phyloP scores from a whole-genome alignment of 106 monocot species.

The Allium cepa region DNA sequence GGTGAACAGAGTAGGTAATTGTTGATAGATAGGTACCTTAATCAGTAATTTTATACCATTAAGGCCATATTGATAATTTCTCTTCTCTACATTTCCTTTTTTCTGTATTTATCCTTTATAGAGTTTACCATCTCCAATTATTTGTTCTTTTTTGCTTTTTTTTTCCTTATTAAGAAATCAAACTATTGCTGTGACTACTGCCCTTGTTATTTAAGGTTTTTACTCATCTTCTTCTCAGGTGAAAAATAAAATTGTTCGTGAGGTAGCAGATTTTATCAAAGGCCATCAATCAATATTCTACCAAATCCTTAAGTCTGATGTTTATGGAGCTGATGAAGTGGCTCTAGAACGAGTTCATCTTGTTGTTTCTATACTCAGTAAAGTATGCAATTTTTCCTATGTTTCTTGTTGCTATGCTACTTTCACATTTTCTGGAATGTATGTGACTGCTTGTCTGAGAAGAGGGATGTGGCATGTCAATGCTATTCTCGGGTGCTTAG shows the following conservation, averaged over 20 bases:
- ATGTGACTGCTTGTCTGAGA: too few relatives aligned
- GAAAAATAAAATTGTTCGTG: slow-evolving; percentile 82
- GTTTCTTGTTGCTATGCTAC: neutral
- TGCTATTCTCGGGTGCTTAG: too few relatives aligned
- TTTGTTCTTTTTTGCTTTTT: neutral
- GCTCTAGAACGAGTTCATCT: slow-evolving; percentile 64
- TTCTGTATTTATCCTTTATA: too few relatives aligned
- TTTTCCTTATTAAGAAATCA: neutral
- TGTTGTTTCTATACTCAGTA: slow-evolving; percentile 70
- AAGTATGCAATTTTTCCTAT: slow-evolving; percentile 24
- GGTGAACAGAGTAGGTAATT: too few relatives aligned
- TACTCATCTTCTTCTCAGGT: slow-evolving; percentile 31
- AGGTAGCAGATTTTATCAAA: slow-evolving; percentile 70
- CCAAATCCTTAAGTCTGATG: slow-evolving; percentile 56
- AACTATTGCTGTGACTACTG: neutral
- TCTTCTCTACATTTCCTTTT: too few relatives aligned
- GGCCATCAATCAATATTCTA: slow-evolving; percentile 54
- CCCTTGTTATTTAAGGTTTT: neutral
- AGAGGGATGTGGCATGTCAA: too few relatives aligned
- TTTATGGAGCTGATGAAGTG: slow-evolving; percentile 43
- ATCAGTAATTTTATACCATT: too few relatives aligned
- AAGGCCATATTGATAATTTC: too few relatives aligned
- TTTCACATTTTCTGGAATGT: neutral
- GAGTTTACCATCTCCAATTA: too few relatives aligned
- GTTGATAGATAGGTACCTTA: too few relatives aligned